Percentiles rank a stretch among this genome's conserved stretches.
Conservation (phyloP, 192 early-diverging fungal species). For the Spizellomyces sp. region DNA sequence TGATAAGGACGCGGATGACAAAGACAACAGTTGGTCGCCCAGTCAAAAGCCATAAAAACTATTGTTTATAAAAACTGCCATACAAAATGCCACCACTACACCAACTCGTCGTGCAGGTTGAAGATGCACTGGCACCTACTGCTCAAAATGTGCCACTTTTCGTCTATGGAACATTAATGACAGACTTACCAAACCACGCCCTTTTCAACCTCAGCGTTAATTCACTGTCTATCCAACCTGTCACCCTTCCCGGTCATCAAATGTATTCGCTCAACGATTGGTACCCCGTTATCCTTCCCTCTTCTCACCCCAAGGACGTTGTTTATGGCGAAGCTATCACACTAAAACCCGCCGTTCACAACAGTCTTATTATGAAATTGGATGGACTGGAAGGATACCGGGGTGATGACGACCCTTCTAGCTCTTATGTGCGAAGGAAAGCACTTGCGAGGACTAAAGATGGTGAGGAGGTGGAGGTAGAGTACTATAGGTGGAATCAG, state of each 20-base stretch:
- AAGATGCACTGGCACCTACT: no score
- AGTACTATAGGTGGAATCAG: not conserved
- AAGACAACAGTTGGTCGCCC: no score
- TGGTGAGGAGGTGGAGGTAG: not conserved
- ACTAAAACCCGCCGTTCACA: not conserved
- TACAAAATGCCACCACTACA: no score
- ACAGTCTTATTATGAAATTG: not conserved
- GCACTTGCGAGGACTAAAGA: not conserved
- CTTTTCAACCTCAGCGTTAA: not conserved
- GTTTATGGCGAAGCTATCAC: not conserved
- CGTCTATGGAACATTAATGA: not conserved
- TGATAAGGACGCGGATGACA: no score
- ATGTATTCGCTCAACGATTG: constrained; percentile 1
- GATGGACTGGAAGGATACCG: not conserved
- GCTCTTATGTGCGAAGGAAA: not conserved
- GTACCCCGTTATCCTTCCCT: not conserved
- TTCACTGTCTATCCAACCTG: not conserved
- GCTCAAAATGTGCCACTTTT: not conserved
- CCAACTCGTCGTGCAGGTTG: no score
- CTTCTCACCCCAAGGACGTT: not conserved
- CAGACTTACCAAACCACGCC: not conserved
- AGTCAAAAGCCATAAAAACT: no score
- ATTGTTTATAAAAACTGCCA: no score
- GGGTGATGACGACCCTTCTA: not conserved
- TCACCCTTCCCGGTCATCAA: not conserved